Evolutionary conservation across 129 eudicot genomes (phyloP), one percentile per base, ranked within the genome.

Genomic region (Helianthus annuus): DNA sequence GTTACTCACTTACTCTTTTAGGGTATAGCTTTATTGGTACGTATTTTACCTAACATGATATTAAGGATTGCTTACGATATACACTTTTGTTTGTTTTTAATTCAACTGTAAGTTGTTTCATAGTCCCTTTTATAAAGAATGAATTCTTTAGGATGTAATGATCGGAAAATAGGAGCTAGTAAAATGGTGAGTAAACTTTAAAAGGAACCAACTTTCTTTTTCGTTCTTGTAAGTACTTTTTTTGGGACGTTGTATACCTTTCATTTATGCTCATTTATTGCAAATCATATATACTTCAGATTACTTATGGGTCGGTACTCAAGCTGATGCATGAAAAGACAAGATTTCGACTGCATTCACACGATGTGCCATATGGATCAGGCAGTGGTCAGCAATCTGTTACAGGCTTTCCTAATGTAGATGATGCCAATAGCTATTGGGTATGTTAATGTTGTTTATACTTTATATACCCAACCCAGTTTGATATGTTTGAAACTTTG

Each of bases 371-470:
- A 16, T 95, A 95, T 83, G 99, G 99, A 57, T 95, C 99, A 40
- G 99, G 99, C 66, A 95, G 99, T 74, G 99, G 99, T 80, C 99
- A 95, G 77, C 99, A 95, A 70, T 95, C 99, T 0, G 99, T 95
- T 34, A 95, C 99, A 22, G 83, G 97, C 57, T 95, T 90, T 66
- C 99, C 97, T 16, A 72, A 83, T 59, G 99, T 88, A 42, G 97
- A 95, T 79, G 99, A 90, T 81, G 62, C 96, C 34, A 95, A 95
- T 79, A 95, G 99, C 88, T 95, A 90, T 78, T 95, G 99, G 99
- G 99, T 95, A 84, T 66, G 85, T 69, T 64, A 29, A 32, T 65
- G 13, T 24, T 66, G 39, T 16, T 15, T 64, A 27, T 70, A 56
- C 7, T 16, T 15, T 64, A 27, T 70, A 56, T 42, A 42, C 7